Evolutionary conservation across 352 stramenopile species (phyloP).

Genomic region (Plasmopara muralis): DNA sequence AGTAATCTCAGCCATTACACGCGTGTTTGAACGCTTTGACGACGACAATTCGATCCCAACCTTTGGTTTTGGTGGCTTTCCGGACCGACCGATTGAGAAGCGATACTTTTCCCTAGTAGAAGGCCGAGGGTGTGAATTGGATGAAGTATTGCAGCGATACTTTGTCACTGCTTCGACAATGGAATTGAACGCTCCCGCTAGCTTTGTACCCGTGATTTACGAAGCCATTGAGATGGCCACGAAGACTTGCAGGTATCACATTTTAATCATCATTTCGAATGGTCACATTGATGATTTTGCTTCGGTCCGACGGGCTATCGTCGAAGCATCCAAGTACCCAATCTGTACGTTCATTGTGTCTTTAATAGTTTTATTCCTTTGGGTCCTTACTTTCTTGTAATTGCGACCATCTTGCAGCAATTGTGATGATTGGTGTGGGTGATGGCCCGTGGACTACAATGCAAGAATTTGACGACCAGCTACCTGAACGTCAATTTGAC

Average conservation of each 20-base stretch:
- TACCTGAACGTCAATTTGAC: conserved; percentile 61
- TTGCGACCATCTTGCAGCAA: conserved; percentile 12
- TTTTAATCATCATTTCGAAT: conserved; percentile 78
- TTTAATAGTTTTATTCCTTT: no score
- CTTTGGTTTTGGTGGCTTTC: conserved; percentile 57
- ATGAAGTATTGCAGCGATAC: conserved; percentile 57
- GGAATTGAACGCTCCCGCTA: conserved; percentile 54
- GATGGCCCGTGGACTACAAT: conserved; percentile 78
- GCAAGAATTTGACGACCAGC: conserved; percentile 64
- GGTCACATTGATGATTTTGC: conserved; percentile 65
- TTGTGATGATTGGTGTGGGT: conserved; percentile 62
- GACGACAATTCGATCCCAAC: conserved; percentile 71
- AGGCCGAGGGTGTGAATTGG: conserved; percentile 35
- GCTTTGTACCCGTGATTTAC: conserved; percentile 62
- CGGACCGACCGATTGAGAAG: conserved; percentile 15
- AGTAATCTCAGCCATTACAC: conserved; percentile 69
- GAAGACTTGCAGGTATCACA: conserved; percentile 52
- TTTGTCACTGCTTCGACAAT: conserved; percentile 53
- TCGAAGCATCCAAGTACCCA: conserved; percentile 61
- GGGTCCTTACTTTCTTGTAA: no score
- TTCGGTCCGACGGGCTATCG: conserved; percentile 48
- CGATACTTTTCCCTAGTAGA: conserved; percentile 51
- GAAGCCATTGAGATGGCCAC: conserved; percentile 52
- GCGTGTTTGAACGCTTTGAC: conserved; percentile 68
- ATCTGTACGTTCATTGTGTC: conserved; percentile 46